These are phyloP conservation scores for Acanthamoeba quina DNA, from an alignment of 208 protist species.

Conservation along the genomic window DNA sequence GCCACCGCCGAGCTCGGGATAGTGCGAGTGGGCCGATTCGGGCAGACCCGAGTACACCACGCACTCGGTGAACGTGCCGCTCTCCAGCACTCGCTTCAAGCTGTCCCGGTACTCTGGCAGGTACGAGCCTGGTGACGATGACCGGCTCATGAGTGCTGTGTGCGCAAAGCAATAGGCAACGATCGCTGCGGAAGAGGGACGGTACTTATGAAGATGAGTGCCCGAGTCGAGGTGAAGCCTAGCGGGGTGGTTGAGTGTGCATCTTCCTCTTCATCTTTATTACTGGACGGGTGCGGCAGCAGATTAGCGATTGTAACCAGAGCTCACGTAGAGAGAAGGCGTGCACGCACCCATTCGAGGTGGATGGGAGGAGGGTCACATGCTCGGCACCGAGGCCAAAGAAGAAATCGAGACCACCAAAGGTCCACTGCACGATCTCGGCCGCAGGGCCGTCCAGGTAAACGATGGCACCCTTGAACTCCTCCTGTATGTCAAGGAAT, in stretches of 20 bases:
- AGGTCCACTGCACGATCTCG: constrained; percentile 55
- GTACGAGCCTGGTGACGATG: background rate
- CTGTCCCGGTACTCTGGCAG: constrained; percentile 48
- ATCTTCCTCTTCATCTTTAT: no score
- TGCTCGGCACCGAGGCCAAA: background rate
- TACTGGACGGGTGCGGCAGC: no score
- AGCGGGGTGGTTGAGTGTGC: background rate
- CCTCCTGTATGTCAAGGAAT: constrained; percentile 32
- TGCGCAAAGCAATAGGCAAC: background rate
- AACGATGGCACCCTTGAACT: constrained; percentile 27
- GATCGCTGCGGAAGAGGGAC: no score
- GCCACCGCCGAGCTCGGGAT: constrained; percentile 47
- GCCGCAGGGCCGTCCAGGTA: constrained; percentile 36
- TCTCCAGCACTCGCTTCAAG: constrained; percentile 27
- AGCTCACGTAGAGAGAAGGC: background rate
- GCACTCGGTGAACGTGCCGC: background rate
- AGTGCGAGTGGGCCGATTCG: constrained; percentile 19
- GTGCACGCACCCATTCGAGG: background rate
- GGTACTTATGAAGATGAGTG: constrained; percentile 48
- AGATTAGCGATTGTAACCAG: no score
- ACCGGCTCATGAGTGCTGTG: background rate
- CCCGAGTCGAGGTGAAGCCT: background rate
- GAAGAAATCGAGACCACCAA: constrained; percentile 60
- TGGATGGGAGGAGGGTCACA: background rate
- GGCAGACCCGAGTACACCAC: constrained; percentile 25